These are phyloP conservation scores for Fusarium sp. DNA, from an alignment of 2,329 filamentous ascomycete species.

Conservation along the genomic window DNA sequence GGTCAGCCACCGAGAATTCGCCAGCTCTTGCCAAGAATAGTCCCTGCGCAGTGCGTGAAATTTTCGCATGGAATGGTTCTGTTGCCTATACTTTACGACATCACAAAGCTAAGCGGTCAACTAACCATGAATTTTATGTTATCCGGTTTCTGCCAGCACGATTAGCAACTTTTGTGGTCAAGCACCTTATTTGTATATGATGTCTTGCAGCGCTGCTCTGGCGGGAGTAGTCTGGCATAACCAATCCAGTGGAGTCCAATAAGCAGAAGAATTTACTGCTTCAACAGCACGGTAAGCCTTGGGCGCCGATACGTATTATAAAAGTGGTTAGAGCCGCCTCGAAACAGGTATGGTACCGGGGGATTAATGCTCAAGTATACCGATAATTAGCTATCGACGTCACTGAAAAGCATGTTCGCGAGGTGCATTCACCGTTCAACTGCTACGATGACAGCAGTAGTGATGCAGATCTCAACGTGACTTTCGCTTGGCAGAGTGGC, in stretches of 20 bases:
- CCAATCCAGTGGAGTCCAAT: not conserved
- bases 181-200: not conserved
- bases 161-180: not conserved
- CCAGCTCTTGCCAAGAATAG: not conserved
- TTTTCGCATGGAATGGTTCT: not conserved
- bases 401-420: no score
- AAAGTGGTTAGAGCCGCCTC: no score
- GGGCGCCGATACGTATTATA: no score
- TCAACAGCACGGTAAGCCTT: no score
- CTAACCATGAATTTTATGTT: not conserved
- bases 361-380: no score
- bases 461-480: no score
- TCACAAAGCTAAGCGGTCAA: not conserved
- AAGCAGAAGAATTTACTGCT: no score
- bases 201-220: not conserved
- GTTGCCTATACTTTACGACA: not conserved
- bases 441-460: no score
- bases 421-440: no score
- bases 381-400: no score
- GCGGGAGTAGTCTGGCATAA: not conserved
- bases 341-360: no score
- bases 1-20: not conserved
- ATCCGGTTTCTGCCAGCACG: not conserved
- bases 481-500: no score
- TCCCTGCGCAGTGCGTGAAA: not conserved